A percentile compares a stretch with the other conserved stretches of the same genome.
Evolutionary conservation across 345 rosid species (phyloP).

Genomic region (Melaleuca quinquenervia): DNA sequence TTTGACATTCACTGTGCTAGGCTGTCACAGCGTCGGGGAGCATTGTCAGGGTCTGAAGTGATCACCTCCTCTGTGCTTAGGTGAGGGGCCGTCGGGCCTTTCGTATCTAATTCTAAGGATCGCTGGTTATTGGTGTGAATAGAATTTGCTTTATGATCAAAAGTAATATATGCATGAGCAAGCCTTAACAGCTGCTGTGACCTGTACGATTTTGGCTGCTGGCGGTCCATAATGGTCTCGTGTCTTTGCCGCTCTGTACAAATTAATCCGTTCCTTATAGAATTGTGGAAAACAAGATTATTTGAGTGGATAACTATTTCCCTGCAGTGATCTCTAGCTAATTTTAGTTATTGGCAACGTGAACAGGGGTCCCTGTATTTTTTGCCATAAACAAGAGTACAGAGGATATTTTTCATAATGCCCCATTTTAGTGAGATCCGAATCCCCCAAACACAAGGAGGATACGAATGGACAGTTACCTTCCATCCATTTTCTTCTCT

Average conservation of each 20-base stretch:
- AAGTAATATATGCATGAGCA: slow-evolving; percentile 24
- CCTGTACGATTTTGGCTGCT: slow-evolving; percentile 92
- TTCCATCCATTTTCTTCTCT: neutral
- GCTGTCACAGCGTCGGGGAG: neutral
- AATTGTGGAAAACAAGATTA: neutral
- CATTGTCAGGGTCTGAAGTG: neutral
- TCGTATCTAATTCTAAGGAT: neutral
- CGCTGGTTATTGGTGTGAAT: neutral
- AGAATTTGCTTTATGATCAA: neutral
- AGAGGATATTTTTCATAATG: neutral
- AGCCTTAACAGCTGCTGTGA: slow-evolving; percentile 86
- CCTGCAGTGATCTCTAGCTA: neutral
- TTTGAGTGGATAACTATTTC: neutral
- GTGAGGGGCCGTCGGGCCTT: neutral
- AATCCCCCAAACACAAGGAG: neutral
- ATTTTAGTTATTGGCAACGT: neutral
- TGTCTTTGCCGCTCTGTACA: slow-evolving; percentile 83
- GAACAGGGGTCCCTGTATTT: neutral
- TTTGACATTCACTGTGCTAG: neutral
- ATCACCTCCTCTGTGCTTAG: neutral
- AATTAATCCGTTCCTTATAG: slow-evolving; percentile 31
- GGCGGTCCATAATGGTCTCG: slow-evolving; percentile 95
- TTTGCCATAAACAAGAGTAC: neutral
- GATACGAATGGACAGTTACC: neutral
- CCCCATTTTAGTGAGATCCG: neutral